Evolutionary conservation across 23 red algal species (phyloP).

Genomic region (Pyropia haitanensis): DNA sequence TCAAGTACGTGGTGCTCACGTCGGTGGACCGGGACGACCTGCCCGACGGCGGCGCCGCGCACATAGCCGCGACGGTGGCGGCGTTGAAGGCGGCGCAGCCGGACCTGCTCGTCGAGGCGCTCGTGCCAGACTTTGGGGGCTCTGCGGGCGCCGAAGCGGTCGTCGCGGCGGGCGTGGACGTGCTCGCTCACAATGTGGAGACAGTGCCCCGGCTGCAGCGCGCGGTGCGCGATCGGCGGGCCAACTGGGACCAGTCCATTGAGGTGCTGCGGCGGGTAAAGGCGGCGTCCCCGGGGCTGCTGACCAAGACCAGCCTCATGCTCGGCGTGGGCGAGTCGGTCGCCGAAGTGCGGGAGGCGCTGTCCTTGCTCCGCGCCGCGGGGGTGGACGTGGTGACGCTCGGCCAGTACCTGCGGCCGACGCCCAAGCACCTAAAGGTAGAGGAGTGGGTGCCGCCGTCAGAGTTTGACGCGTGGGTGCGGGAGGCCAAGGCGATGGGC

Average conservation of each 20-base stretch:
- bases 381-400: constrained; percentile 91
- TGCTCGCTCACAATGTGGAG: constrained; percentile 97
- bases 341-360: constrained; percentile 59
- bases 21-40: constrained; percentile 94
- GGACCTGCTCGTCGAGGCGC: constrained; percentile 71
- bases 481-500: constrained; percentile 71
- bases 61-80: constrained; percentile 71
- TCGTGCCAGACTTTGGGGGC: constrained; percentile 85
- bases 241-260: constrained; percentile 64
- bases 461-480: constrained; percentile 87
- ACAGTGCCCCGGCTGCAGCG: constrained; percentile 74
- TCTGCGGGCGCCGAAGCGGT: constrained; percentile 13
- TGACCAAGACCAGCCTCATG: constrained; percentile 94
- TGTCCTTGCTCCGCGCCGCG: constrained; percentile 52
- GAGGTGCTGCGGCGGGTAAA: constrained; percentile 63
- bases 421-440: constrained; percentile 86
- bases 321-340: constrained; percentile 81
- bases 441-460: constrained; percentile 94
- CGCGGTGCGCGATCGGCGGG: constrained; percentile 80
- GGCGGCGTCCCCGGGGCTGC: constrained; percentile 18
- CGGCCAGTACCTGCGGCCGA: constrained; percentile 89
- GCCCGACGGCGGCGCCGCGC: constrained; percentile 67
- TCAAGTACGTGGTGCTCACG: constrained; percentile 91
- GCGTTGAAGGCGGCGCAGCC: constrained; percentile 55
- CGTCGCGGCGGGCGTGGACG: constrained; percentile 68